These are phyloP conservation scores for Ustilago xerochloae DNA, from an alignment of 1,284 basidiomycete species.

Conservation along the genomic window DNA sequence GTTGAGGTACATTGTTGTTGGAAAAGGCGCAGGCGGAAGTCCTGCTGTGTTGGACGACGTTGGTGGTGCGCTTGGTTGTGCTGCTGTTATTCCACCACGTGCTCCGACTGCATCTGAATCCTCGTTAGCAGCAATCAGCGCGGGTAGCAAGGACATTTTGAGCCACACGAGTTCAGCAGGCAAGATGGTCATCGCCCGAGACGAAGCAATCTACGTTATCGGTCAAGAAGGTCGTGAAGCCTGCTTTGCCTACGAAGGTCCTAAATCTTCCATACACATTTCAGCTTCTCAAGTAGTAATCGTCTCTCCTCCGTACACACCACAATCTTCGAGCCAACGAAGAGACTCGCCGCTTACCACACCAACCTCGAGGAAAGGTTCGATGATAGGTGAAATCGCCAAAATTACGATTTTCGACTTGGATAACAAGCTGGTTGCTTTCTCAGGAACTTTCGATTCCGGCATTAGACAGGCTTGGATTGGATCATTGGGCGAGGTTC, in stretches of 20 bases:
- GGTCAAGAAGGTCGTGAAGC: conserved; percentile 84
- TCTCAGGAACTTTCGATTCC: conserved; percentile 67
- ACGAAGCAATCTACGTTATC: conserved; percentile 91
- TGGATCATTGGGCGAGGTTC: conserved; percentile 41
- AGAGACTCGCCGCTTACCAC: conserved; percentile 37
- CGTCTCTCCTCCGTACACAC: conserved; percentile 83
- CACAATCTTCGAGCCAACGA: conserved; percentile 80
- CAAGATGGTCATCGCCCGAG: conserved; percentile 85
- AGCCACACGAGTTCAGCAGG: conserved; percentile 72
- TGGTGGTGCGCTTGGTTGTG: conserved; percentile 85
- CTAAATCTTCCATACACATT: conserved; percentile 55
- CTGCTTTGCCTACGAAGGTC: conserved; percentile 76
- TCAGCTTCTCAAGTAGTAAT: conserved; percentile 73
- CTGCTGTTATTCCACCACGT: conserved; percentile 69
- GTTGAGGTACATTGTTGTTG: conserved; percentile 80
- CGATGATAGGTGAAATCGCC: conserved; percentile 68
- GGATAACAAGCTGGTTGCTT: conserved; percentile 90
- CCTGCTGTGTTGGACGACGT: conserved; percentile 83
- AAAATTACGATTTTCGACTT: conserved; percentile 91
- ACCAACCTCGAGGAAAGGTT: conserved; percentile 14
- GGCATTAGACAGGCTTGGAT: conserved; percentile 52
- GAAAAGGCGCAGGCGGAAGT: conserved; percentile 76
- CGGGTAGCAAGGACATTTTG: too few species aligned
- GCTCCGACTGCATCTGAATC: neutral
- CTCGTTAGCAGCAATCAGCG: neutral